Evolutionary conservation across 140 eudicot species (phyloP).

Genomic region (Erigeron philadelphicus): DNA sequence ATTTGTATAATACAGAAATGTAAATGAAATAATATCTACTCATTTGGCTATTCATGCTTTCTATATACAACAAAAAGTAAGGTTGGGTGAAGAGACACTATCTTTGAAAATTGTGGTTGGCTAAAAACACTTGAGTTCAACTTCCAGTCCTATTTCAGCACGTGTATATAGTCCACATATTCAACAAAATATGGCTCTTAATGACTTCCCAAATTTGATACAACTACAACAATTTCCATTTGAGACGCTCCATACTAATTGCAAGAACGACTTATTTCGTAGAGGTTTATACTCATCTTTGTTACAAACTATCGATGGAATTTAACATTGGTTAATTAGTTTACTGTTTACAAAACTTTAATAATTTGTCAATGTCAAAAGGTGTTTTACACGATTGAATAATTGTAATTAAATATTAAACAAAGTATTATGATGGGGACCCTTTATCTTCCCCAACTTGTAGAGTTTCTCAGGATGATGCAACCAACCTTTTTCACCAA

Average conservation of each 20-base stretch:
- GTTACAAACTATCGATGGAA: not conserved
- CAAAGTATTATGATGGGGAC: slow-evolving; percentile 13
- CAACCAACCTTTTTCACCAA: slow-evolving; percentile 36
- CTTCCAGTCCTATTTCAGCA: slow-evolving; percentile 14
- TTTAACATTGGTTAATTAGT: not conserved
- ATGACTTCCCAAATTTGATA: slow-evolving; percentile 28
- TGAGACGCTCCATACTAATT: not conserved
- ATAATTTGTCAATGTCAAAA: not conserved
- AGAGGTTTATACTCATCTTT: not conserved
- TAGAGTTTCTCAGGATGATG: slow-evolving; percentile 23
- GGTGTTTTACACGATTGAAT: not conserved
- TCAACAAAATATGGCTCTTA: slow-evolving; percentile 21
- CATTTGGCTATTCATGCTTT: slow-evolving; percentile 11
- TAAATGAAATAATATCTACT: slow-evolving; percentile 7
- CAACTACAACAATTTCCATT: not conserved
- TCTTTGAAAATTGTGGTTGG: slow-evolving; percentile 25
- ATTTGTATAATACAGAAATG: not conserved
- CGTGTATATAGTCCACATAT: slow-evolving; percentile 18
- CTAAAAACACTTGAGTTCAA: slow-evolving; percentile 16
- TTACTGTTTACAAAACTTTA: not conserved
- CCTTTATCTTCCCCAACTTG: slow-evolving; percentile 15
- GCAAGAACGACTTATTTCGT: not conserved
- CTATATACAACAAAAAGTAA: slow-evolving; percentile 2
- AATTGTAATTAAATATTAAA: slow-evolving; percentile 2
- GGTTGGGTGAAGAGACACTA: slow-evolving; percentile 20